phyloP scores from a whole-genome alignment of 495 filamentous ascomycete species.

The Articulospora tetracladia region DNA sequence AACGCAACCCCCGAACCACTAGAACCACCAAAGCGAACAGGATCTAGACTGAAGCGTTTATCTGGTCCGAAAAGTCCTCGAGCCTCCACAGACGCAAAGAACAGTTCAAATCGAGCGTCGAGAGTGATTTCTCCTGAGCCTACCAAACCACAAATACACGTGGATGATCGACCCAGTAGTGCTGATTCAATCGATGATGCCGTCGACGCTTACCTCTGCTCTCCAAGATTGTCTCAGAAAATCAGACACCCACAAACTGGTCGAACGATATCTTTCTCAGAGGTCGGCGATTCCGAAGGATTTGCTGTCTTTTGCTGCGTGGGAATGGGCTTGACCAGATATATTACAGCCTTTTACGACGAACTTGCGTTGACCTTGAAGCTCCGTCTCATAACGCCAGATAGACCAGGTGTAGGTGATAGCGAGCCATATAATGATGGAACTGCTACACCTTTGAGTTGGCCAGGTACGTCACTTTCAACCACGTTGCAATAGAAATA shows the following conservation, averaged over 20 bases:
- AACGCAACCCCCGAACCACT: conserved; percentile 38
- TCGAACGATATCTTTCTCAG: conserved; percentile 89
- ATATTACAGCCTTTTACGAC: conserved; percentile 96
- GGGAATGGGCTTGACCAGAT: conserved; percentile 95
- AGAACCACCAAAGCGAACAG: conserved; percentile 37
- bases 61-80: conserved; percentile 39
- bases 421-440: conserved; percentile 80
- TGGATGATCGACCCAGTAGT: conserved; percentile 63
- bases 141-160: conserved; percentile 24
- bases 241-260: conserved; percentile 81
- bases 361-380: conserved; percentile 88
- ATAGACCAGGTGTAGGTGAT: conserved; percentile 91
- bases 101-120: conserved; percentile 27
- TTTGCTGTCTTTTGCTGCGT: conserved; percentile 95
- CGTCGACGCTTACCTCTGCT: conserved; percentile 79
- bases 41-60: conserved; percentile 43
- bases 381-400: conserved; percentile 86
- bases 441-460: conserved; percentile 80
- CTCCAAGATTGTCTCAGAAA: conserved; percentile 81
- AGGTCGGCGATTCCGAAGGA: conserved; percentile 90
- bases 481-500: not conserved
- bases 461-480: conserved; percentile 68
- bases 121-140: conserved; percentile 25
- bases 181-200: conserved; percentile 86
- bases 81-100: conserved; percentile 23